These are phyloP conservation scores for Cucurbita pepo DNA, from an alignment of 306 rosid genomes.

Conservation along the genomic window DNA sequence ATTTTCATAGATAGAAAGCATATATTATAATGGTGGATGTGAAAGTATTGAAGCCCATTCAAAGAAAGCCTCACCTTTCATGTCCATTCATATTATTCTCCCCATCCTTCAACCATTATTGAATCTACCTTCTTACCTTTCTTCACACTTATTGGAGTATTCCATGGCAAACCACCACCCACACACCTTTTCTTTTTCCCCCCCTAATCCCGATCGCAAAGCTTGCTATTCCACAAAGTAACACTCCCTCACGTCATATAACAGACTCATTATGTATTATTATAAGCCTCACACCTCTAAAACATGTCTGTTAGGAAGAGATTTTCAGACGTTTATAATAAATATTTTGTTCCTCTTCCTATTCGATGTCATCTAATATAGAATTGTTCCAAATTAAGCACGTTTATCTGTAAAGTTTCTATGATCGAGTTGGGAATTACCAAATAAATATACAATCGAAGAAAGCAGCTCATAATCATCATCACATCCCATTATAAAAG, in stretches of 20 bases:
- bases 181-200: not conserved
- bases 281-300: too few relatives aligned
- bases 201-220: too few relatives aligned
- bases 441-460: not conserved
- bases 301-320: too few relatives aligned
- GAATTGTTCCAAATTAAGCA: too few relatives aligned
- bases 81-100: not conserved
- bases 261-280: too few relatives aligned
- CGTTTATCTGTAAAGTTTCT: too few relatives aligned
- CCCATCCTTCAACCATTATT: not conserved
- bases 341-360: too few relatives aligned
- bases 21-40: not conserved
- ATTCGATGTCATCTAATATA: too few relatives aligned
- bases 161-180: not conserved
- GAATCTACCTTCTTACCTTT: not conserved
- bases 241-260: too few relatives aligned
- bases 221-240: too few relatives aligned
- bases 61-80: not conserved
- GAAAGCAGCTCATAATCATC: not conserved
- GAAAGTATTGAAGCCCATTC: not conserved
- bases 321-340: too few relatives aligned
- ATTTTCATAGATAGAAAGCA: not conserved
- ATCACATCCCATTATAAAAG: conserved; percentile 4
- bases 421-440: not conserved
- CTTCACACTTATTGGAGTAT: not conserved